Conservation (phyloP, 176 grass and related monocot genomes). For the Carex cristatella region DNA sequence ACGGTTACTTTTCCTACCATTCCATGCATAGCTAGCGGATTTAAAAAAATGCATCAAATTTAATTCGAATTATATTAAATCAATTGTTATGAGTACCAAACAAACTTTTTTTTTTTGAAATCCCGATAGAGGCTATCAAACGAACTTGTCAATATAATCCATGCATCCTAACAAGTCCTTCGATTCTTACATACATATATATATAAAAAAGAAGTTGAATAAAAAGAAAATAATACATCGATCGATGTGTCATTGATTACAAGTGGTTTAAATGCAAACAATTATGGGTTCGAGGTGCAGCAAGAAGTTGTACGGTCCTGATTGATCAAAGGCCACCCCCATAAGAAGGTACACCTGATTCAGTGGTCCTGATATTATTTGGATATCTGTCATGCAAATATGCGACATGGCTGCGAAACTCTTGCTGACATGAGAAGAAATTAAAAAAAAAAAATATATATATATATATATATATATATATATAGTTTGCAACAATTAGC, state of each 20-base stretch:
- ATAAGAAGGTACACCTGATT: conserved; percentile 24
- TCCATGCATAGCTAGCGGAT: too few relatives aligned
- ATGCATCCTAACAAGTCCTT: not conserved
- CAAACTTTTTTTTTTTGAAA: not conserved
- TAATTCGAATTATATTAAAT: too few relatives aligned
- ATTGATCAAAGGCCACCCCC: not conserved
- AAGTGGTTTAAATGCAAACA: not conserved
- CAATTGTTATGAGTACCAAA: too few relatives aligned
- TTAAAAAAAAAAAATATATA: not conserved
- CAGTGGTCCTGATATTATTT: conserved; percentile 10
- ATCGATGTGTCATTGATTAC: not conserved
- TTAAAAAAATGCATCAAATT: too few relatives aligned
- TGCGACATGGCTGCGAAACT: not conserved
- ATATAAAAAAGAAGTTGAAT: too few relatives aligned
- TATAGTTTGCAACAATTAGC: not conserved
- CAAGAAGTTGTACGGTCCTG: not conserved
- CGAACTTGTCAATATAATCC: not conserved
- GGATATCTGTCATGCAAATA: not conserved
- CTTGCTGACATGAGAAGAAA: not conserved
- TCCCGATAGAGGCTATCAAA: too few relatives aligned
- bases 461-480: too few relatives aligned
- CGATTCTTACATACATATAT: not conserved
- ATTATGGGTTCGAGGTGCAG: not conserved
- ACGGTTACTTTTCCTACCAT: too few relatives aligned
- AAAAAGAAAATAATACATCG: not conserved